A percentile compares a stretch with the other conserved stretches of the same genome.
Conservation (phyloP, 23 red algal genomes). For the Gracilaria domingensis region DNA sequence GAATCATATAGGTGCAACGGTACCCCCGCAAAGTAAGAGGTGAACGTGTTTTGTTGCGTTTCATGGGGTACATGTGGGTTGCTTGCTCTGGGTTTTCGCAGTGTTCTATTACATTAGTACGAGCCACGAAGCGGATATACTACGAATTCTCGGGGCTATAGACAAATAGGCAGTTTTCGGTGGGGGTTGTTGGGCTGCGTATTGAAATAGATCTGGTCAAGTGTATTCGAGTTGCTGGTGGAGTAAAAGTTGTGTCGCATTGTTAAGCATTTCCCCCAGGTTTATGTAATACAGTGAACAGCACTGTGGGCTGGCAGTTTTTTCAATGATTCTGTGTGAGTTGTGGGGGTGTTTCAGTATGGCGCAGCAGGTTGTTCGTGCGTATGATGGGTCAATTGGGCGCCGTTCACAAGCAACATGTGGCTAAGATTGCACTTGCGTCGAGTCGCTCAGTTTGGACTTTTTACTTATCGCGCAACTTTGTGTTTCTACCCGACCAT, state of each 20-base stretch:
- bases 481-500: constrained; percentile 59
- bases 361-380: constrained; percentile 63
- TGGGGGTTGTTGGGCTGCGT: constrained; percentile 3
- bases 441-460: constrained; percentile 76
- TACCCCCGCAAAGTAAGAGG: constrained; percentile 63
- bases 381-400: constrained; percentile 28
- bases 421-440: constrained; percentile 82
- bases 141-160: neutral
- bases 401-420: constrained; percentile 78
- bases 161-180: constrained; percentile 28
- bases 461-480: constrained; percentile 76
- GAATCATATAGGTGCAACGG: constrained; percentile 33
- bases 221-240: constrained; percentile 39
- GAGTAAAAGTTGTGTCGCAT: constrained; percentile 66
- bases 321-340: constrained; percentile 67
- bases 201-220: constrained; percentile 28
- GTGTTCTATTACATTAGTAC: constrained; percentile 33
- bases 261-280: constrained; percentile 85
- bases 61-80: constrained; percentile 75
- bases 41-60: constrained; percentile 69
- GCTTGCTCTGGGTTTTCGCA: constrained; percentile 45
- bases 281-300: constrained; percentile 44
- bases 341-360: constrained; percentile 81
- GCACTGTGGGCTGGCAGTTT: constrained; percentile 73
- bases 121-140: constrained; percentile 33